Conservation (phyloP, 2,329 filamentous ascomycete genomes). For the Pseudopyrenochaeta lycopersici region DNA sequence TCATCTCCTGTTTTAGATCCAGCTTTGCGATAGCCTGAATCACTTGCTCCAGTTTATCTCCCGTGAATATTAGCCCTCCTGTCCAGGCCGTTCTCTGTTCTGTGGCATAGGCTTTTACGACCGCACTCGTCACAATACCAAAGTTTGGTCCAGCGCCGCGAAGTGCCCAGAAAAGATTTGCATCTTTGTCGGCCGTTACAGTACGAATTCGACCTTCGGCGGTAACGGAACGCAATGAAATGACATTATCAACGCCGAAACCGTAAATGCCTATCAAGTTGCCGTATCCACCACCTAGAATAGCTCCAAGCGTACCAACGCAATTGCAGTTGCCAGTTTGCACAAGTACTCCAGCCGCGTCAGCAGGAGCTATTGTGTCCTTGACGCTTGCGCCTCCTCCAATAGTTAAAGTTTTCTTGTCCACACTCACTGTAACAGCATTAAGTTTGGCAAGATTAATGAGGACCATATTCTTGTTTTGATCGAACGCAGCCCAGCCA, state of each 20-base stretch:
- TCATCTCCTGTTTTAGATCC: conserved; percentile 40
- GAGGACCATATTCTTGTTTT: conserved; percentile 17
- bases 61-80: conserved; percentile 19
- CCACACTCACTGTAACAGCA: conserved; percentile 17
- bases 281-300: conserved; percentile 63
- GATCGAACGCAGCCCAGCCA: conserved; percentile 24
- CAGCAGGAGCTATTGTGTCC: conserved; percentile 42
- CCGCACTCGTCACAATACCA: conserved; percentile 44
- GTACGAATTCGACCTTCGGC: conserved; percentile 36
- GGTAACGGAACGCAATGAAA: conserved; percentile 21
- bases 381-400: conserved; percentile 44
- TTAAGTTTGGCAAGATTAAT: conserved; percentile 32
- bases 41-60: conserved; percentile 38
- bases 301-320: conserved; percentile 29
- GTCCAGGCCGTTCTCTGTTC: conserved; percentile 20
- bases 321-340: conserved; percentile 36
- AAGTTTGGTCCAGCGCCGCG: conserved; percentile 45
- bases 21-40: conserved; percentile 45
- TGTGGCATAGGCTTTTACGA: conserved; percentile 43
- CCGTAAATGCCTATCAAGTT: conserved; percentile 62
- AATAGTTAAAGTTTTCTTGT: conserved; percentile 23
- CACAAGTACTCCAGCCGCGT: conserved; percentile 36
- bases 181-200: conserved; percentile 21
- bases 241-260: conserved; percentile 60
- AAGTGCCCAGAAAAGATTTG: conserved; percentile 44